Base-by-base conservation (phyloP, 108 stramenopile genomes). In the Discostella pseudostelligera region DNA sequence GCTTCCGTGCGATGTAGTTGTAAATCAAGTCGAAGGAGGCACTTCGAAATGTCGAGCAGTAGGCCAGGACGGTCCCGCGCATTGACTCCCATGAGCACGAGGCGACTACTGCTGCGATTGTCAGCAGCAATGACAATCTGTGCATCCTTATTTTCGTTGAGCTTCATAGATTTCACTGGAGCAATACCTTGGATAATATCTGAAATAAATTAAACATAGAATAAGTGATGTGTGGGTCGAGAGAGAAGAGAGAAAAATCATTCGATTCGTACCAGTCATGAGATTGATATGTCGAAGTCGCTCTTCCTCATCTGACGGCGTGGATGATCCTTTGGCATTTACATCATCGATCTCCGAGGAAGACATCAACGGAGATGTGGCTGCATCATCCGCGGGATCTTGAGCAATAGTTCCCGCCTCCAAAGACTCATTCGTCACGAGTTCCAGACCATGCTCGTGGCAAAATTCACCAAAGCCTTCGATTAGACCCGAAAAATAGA, bases 1-100 rank as follows among this genome's bases (percentile, higher is more conserved):
- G 92, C 92, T 76, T 90, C 92, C 7, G 89, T 86, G 64, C 86
- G 84, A 28, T 83, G 82, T 29, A 87, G 56, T 32, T 84, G 82
- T 29, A 94, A 53, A 37, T 76, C 75, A 7, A 90, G 51, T 16
- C 68, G 54, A n/a, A 76, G 48, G 0, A 94, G 56, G 20, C 78
- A 84, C 42, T 79, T 75, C 5, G 91, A 92, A 51, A 92, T 87
- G 48, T 86, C 87, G 32, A 84, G 48, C 16, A 92, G 70, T 8
- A 92, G 59, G 6, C 91, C 86, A 57, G 72, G 72, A 21, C 72
- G 51, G 46, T 79, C 72, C 12, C 45, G 28, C 11, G 67, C 47
- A 74, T 85, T 79, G 25, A 87, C 62, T 25, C 83, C 85, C 58
- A 47, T 47, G 46, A 47, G 32, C 32, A 32, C 32, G 5, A 32